These are phyloP conservation scores for Kurtzmaniella quercitrusa DNA, from an alignment of 1,139 yeast genomes.

Conservation along the genomic window DNA sequence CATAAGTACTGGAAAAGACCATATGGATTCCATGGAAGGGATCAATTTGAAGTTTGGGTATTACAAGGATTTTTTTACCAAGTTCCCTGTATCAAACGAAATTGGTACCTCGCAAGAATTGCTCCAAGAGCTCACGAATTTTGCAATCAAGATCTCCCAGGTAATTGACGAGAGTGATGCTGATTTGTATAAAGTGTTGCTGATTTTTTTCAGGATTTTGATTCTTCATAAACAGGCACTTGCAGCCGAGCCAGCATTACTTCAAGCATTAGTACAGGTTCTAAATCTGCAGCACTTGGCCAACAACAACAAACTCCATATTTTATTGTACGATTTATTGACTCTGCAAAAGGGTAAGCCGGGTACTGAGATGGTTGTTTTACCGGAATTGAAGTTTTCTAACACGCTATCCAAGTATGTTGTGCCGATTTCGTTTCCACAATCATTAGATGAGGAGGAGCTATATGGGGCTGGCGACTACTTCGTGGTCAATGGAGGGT, in stretches of 20 bases:
- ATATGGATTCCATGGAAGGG: slow-evolving; percentile 1
- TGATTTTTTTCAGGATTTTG: slow-evolving; percentile 51
- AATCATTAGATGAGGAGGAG: slow-evolving; percentile 32
- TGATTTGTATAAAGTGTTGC: slow-evolving; percentile 17
- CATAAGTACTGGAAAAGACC: slow-evolving; percentile 5
- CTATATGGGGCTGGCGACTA: slow-evolving; percentile 31
- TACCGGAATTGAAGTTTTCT: slow-evolving; percentile 31
- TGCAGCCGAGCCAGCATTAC: slow-evolving; percentile 20
- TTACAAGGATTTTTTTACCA: slow-evolving; percentile 36
- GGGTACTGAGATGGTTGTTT: slow-evolving; percentile 21
- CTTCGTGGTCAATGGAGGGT: slow-evolving; percentile 25
- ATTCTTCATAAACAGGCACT: slow-evolving; percentile 48
- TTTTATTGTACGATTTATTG: slow-evolving; percentile 59
- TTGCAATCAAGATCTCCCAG: slow-evolving; percentile 16
- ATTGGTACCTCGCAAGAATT: slow-evolving; percentile 1
- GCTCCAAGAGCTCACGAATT: slow-evolving; percentile 7
- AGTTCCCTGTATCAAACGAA: slow-evolving; percentile 25
- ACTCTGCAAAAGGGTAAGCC: slow-evolving; percentile 44
- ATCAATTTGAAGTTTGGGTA: slow-evolving; percentile 14
- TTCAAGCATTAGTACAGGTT: slow-evolving; percentile 32
- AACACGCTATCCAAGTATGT: slow-evolving; percentile 22
- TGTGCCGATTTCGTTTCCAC: slow-evolving; percentile 19
- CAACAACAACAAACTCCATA: slow-evolving; percentile 47
- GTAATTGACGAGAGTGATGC: slow-evolving; percentile 11
- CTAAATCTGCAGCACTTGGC: slow-evolving; percentile 39